A percentile compares a stretch with the other conserved stretches of the same genome.
Evolutionary conservation across 768 basidiomycete genomes (phyloP).

Genomic region (Tephrocybe sp.): DNA sequence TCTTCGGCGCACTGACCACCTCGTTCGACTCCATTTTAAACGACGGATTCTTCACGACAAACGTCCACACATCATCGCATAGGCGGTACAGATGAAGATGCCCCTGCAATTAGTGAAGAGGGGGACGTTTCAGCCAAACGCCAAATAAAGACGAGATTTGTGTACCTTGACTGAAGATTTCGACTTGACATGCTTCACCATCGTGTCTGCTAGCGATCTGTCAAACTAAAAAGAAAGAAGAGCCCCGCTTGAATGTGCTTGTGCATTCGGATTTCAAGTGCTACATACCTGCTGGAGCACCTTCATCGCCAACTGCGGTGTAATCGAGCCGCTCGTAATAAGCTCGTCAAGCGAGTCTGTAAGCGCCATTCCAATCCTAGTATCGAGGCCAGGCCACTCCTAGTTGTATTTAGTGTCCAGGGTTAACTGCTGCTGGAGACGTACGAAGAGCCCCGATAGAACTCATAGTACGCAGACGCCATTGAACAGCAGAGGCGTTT

Average conservation of each 20-base stretch:
- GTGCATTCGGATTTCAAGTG: background rate
- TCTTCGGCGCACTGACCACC: conserved; percentile 66
- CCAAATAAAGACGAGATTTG: conserved; percentile 1
- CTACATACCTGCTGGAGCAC: conserved; percentile 86
- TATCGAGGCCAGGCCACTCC: background rate
- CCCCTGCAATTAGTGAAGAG: conserved; percentile 45
- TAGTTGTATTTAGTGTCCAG: background rate
- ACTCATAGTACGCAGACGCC: conserved; percentile 89
- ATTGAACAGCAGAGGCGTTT: conserved; percentile 29
- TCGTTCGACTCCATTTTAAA: conserved; percentile 97
- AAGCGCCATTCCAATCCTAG: conserved; percentile 93
- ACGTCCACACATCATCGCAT: conserved; percentile 98
- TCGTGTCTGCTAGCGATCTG: conserved; percentile 89
- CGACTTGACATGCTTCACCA: conserved; percentile 91
- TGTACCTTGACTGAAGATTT: conserved; percentile 89
- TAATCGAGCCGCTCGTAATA: conserved; percentile 94
- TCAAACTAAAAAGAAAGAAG: conserved; percentile 67
- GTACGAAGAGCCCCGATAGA: conserved; percentile 89
- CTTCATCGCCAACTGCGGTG: conserved; percentile 98
- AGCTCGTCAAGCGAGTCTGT: conserved; percentile 98
- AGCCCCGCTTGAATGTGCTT: background rate
- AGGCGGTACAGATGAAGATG: conserved; percentile 90
- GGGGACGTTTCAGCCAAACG: background rate
- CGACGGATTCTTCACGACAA: conserved; percentile 87
- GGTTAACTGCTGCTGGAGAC: conserved; percentile 3